Conservation (phyloP, 2,329 filamentous ascomycete species). For the Calonectria honghensis region DNA sequence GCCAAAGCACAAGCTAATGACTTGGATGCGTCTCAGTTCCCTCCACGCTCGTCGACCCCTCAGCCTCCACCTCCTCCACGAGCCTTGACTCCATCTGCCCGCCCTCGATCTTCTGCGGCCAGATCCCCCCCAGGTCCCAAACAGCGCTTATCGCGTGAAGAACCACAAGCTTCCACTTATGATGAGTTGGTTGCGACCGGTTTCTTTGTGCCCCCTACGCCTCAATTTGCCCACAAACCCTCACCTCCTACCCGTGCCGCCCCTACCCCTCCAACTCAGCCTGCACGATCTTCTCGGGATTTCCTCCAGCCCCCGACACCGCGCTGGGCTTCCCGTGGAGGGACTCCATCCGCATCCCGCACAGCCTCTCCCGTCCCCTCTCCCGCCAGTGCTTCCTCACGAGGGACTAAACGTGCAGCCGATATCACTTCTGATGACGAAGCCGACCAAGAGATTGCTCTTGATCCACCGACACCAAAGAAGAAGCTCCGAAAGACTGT, state of each 20-base stretch:
- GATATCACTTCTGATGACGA: constrained; percentile 61
- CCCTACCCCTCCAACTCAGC: constrained; percentile 46
- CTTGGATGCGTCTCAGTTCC: constrained; percentile 26
- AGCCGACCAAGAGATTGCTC: constrained; percentile 46
- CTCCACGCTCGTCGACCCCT: constrained; percentile 44
- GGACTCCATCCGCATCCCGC: constrained; percentile 48
- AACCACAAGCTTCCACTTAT: constrained; percentile 50
- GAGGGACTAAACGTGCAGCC: constrained; percentile 72
- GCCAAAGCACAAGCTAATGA: constrained; percentile 31
- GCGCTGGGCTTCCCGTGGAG: constrained; percentile 55
- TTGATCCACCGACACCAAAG: constrained; percentile 56
- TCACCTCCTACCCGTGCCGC: constrained; percentile 49
- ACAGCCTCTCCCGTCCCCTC: constrained; percentile 55
- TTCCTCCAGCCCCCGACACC: constrained; percentile 49
- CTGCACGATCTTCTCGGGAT: constrained; percentile 43
- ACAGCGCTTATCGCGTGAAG: constrained; percentile 35
- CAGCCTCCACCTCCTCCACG: constrained; percentile 37
- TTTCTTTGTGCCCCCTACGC: constrained; percentile 52
- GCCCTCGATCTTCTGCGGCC: constrained; percentile 41
- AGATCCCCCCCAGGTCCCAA: constrained; percentile 42
- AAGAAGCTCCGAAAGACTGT: constrained; percentile 74
- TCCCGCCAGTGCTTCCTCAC: constrained; percentile 60
- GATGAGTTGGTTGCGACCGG: constrained; percentile 53
- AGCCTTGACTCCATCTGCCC: constrained; percentile 40
- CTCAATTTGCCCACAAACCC: constrained; percentile 42